Evolutionary conservation across 2,329 filamentous ascomycete genomes (phyloP).

Genomic region (Mollisia scopiformis): DNA sequence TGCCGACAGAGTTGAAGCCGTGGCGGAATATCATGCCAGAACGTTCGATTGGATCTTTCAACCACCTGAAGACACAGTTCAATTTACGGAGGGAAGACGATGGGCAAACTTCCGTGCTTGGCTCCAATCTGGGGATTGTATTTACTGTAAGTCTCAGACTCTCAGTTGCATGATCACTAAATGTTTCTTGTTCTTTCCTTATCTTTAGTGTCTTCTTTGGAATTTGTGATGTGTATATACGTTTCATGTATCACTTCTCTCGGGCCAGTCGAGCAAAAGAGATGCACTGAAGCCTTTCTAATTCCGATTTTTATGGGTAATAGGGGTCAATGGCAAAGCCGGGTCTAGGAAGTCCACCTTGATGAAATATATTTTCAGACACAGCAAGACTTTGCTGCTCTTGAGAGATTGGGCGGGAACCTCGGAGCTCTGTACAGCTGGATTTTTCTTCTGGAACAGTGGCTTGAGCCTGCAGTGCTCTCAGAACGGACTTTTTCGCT

Average conservation of each 20-base stretch:
- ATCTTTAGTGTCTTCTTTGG: too few species aligned
- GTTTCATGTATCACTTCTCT: too few species aligned
- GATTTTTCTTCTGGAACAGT: slow-evolving; percentile 50
- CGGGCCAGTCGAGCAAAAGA: too few species aligned
- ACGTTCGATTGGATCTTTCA: slow-evolving; percentile 1
- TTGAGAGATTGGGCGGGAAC: slow-evolving; percentile 31
- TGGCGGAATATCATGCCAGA: background rate
- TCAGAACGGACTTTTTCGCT: slow-evolving; percentile 7
- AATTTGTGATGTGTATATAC: too few species aligned
- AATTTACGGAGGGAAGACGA: background rate
- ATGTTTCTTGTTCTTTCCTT: too few species aligned
- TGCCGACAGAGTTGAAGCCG: background rate
- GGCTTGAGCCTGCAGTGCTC: slow-evolving; percentile 32
- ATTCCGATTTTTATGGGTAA: too few species aligned
- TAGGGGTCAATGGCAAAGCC: slow-evolving; percentile 20
- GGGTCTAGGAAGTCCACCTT: slow-evolving; percentile 35
- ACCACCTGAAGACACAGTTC: background rate
- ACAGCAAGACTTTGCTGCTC: slow-evolving; percentile 14
- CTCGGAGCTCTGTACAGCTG: slow-evolving; percentile 31
- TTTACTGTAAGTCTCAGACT: too few species aligned
- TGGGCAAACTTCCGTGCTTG: background rate
- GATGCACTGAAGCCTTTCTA: too few species aligned
- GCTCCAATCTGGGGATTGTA: background rate
- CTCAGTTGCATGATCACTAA: too few species aligned
- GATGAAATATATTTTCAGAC: slow-evolving; percentile 15